phyloP scores from a whole-genome alignment of 2,329 filamentous ascomycete genomes.

The Xylariomycetidae sp. region DNA sequence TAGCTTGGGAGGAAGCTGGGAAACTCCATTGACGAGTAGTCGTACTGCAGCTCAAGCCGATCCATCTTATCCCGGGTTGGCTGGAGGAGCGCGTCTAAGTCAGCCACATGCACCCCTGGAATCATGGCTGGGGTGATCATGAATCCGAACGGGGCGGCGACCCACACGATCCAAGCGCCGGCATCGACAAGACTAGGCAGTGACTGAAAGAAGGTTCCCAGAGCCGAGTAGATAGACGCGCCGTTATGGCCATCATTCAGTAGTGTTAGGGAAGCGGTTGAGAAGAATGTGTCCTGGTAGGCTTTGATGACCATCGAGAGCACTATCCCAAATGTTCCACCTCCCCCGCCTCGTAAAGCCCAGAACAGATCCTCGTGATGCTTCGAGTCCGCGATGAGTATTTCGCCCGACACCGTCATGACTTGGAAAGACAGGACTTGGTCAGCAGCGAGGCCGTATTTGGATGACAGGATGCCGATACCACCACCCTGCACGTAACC shows the following conservation, averaged over 20 bases:
- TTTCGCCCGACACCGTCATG: constrained; percentile 37
- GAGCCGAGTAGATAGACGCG: constrained; percentile 6
- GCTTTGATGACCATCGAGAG: constrained; percentile 31
- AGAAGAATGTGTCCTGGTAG: constrained; percentile 7
- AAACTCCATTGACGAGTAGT: constrained; percentile 7
- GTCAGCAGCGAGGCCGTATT: constrained; percentile 44
- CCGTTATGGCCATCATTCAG: constrained; percentile 7
- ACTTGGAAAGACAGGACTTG: constrained; percentile 42
- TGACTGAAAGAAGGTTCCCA: constrained; percentile 7
- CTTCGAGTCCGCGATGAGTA: constrained; percentile 34
- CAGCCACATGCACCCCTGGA: constrained; percentile 1
- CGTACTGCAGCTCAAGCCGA: constrained; percentile 6
- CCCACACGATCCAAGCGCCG: constrained; percentile 7
- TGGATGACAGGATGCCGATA: constrained; percentile 43
- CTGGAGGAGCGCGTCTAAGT: constrained; percentile 6
- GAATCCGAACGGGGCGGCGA: constrained; percentile 8
- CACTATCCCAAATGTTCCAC: constrained; percentile 36
- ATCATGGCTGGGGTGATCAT: constrained; percentile 9
- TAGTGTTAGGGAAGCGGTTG: constrained; percentile 3
- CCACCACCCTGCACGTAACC: constrained; percentile 43
- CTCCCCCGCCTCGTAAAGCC: constrained; percentile 42
- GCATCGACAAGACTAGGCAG: constrained; percentile 10
- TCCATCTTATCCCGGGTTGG: constrained; percentile 4
- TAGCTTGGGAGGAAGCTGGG: constrained; percentile 6
- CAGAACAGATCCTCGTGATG: constrained; percentile 42